These are phyloP conservation scores for Penicillium turbatum DNA, from an alignment of 495 filamentous ascomycete genomes.

Conservation along the genomic window DNA sequence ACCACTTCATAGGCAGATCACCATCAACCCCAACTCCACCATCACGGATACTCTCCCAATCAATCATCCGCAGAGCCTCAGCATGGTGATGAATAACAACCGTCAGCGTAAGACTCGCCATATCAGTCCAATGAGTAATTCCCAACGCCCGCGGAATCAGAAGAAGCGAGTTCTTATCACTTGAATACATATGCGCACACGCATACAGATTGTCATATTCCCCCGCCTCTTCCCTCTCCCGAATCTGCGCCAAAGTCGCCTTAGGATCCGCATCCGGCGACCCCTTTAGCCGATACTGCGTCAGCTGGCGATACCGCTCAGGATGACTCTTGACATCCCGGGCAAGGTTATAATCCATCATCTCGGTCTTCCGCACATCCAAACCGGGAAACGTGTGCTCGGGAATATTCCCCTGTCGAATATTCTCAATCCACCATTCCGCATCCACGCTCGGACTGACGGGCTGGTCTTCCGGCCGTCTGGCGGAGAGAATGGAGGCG, in stretches of 20 bases:
- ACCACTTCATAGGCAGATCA: slow-evolving; percentile 52
- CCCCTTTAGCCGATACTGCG: slow-evolving; percentile 53
- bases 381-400: slow-evolving; percentile 54
- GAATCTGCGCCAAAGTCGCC: slow-evolving; percentile 11
- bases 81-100: slow-evolving; percentile 55
- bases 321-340: slow-evolving; percentile 36
- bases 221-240: slow-evolving; percentile 25
- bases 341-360: slow-evolving; percentile 49
- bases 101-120: slow-evolving; percentile 58
- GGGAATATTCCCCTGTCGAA: slow-evolving; percentile 20
- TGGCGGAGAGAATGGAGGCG: slow-evolving; percentile 33
- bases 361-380: slow-evolving; percentile 60
- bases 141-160: slow-evolving; percentile 58
- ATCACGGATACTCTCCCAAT: slow-evolving; percentile 19
- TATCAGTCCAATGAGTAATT: slow-evolving; percentile 48
- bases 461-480: slow-evolving; percentile 36
- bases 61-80: slow-evolving; percentile 38
- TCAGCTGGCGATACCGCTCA: slow-evolving; percentile 55
- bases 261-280: slow-evolving; percentile 24
- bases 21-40: slow-evolving; percentile 11
- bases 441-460: slow-evolving; percentile 42
- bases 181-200: slow-evolving; percentile 61
- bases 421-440: slow-evolving; percentile 41
- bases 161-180: slow-evolving; percentile 65
- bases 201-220: slow-evolving; percentile 56